Base-by-base conservation (phyloP, 208 protist species). In the Leishmania amazonensis region DNA sequence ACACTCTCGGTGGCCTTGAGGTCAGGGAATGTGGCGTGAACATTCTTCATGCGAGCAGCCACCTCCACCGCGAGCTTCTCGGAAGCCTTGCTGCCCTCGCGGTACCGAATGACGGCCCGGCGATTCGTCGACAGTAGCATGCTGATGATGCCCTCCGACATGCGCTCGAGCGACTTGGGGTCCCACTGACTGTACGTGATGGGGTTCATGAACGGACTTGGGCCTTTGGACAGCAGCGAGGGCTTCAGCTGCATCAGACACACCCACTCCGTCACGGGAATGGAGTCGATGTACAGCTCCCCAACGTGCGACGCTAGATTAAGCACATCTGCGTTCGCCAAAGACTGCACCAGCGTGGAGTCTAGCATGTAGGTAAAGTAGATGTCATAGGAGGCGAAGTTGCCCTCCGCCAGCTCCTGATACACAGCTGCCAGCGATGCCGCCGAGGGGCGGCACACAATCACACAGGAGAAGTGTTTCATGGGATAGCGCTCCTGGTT, bases 221-320 rank as follows among this genome's bases (percentile, higher is more conserved):
- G 80, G 15, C 81, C 78, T 28, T 87, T 88, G 70, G 83, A 79
- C 8, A 94, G 87, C 42, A 83, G 77, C 8, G 84, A 75, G 40
- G 89, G 91, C 51, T 92, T 88, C 62, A 97, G 85, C 75, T 92
- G 87, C 53, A 87, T 88, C 49, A 91, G 91, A 91, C 81, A 95
- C 67, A 93, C 86, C 85, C 90, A 95, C 84, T 95, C 91, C 15
- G 90, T 95, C 28, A 99, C 60, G 19, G 98, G 93, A n/a, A 97
- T 94, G 49, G 96, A 99, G 85, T 99, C 98, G 42, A 93, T 89
- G 88, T 97, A 99, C 71, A 98, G 85, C 84, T 99, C 98, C 76
- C 96, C 94, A 15, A 98, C 92, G 81, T 94, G 83, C 53, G 87
- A 78, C 28, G 99, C 97, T 11, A 98, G 87, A 84, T 99, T 96